Conservation (phyloP, 2,329 filamentous ascomycete genomes). For the Trichoderma endophyticum region DNA sequence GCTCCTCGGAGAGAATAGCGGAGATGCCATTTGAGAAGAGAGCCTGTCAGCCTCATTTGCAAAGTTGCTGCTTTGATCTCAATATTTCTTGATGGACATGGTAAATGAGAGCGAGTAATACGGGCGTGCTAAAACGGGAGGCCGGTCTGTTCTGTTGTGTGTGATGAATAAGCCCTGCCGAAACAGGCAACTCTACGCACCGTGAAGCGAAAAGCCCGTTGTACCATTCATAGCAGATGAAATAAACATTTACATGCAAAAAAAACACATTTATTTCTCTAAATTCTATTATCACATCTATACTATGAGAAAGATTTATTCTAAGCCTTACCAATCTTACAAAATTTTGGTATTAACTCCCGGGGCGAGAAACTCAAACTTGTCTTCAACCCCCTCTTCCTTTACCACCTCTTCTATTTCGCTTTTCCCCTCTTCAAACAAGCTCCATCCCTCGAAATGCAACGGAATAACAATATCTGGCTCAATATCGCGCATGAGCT, state of each 20-base stretch:
- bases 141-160: too few relatives aligned
- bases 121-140: background rate
- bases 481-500: constrained; percentile 37
- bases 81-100: background rate
- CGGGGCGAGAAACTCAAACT: constrained; percentile 14
- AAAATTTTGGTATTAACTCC: background rate
- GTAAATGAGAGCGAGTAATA: background rate
- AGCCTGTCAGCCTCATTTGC: background rate
- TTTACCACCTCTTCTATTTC: constrained; percentile 32
- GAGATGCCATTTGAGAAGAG: background rate
- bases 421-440: constrained; percentile 38
- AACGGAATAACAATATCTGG: constrained; percentile 44
- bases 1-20: background rate
- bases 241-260: background rate
- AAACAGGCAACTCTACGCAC: background rate
- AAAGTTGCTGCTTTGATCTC: background rate
- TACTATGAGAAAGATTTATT: background rate
- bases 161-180: background rate
- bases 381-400: constrained; percentile 33
- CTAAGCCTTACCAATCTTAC: background rate
- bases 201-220: background rate
- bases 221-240: background rate
- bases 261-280: background rate
- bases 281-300: background rate
- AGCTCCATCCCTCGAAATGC: constrained; percentile 46